Percentiles rank a stretch among this genome's conserved stretches.
These are phyloP conservation scores for Anacardium occidentale DNA, from an alignment of 345 rosid species.

Conservation along the genomic window DNA sequence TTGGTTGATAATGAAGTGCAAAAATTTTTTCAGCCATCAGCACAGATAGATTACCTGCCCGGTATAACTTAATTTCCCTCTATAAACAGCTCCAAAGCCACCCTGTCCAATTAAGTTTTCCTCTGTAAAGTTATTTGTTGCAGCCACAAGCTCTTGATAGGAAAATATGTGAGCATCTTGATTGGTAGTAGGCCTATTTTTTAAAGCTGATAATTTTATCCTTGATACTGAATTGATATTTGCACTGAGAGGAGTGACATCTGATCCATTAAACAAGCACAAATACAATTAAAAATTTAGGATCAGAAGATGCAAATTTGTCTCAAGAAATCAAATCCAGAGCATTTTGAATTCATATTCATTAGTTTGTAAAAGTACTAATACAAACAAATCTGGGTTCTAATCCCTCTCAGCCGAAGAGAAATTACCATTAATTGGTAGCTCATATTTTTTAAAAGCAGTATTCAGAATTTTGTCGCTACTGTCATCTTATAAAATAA, in stretches of 20 bases:
- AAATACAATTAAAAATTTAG: background rate
- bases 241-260: background rate
- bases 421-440: background rate
- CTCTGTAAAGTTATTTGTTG: slow-evolving; percentile 48
- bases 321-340: background rate
- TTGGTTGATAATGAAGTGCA: background rate
- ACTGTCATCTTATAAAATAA: background rate
- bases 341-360: background rate
- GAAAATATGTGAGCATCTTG: slow-evolving; percentile 31
- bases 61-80: slow-evolving; percentile 42
- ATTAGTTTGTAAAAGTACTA: background rate
- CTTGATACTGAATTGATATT: slow-evolving; percentile 18
- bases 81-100: slow-evolving; percentile 75
- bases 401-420: background rate
- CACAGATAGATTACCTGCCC: slow-evolving; percentile 49
- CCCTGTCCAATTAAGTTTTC: slow-evolving; percentile 66
- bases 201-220: slow-evolving; percentile 16
- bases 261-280: background rate
- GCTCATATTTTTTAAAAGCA: background rate
- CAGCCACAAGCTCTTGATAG: slow-evolving; percentile 58
- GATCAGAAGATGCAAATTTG: background rate
- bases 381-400: background rate
- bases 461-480: background rate
- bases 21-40: background rate
- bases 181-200: background rate